phyloP scores from a whole-genome alignment of 2,329 filamentous ascomycete species.

The Emmonsia crescens region DNA sequence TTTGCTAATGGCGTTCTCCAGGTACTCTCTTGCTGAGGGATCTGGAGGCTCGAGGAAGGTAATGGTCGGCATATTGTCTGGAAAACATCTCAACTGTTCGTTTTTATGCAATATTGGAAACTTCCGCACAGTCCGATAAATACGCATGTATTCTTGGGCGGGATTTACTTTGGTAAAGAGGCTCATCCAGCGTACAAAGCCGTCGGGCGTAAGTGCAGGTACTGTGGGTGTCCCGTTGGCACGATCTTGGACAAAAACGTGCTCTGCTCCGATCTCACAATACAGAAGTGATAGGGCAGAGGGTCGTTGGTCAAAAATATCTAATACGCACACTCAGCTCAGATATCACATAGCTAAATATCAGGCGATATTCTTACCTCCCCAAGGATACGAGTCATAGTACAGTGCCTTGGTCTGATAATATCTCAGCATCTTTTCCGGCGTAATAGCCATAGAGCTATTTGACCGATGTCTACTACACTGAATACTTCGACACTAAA shows the following conservation, averaged over 20 bases:
- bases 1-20: conserved; percentile 50
- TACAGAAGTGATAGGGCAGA: conserved; percentile 51
- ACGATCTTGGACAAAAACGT: conserved; percentile 53
- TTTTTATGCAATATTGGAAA: conserved; percentile 60
- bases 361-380: conserved; percentile 40
- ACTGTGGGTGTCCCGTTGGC: conserved; percentile 45
- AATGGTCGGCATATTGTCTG: conserved; percentile 67
- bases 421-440: conserved; percentile 62
- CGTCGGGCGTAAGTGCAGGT: conserved; percentile 55
- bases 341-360: not conserved
- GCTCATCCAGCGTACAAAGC: conserved; percentile 62
- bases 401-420: conserved; percentile 54
- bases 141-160: conserved; percentile 59
- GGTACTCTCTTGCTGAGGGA: conserved; percentile 45
- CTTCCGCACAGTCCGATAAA: conserved; percentile 56
- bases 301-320: conserved; percentile 44
- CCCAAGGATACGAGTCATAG: conserved; percentile 58
- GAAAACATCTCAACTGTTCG: conserved; percentile 60
- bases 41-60: conserved; percentile 51
- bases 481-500: conserved; percentile 27
- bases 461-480: conserved; percentile 59
- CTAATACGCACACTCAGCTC: conserved; percentile 23
- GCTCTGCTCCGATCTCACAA: conserved; percentile 43
- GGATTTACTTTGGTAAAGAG: conserved; percentile 65
- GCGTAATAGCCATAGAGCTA: conserved; percentile 60